Percentiles rank a stretch among this genome's conserved stretches.
Evolutionary conservation across 169 alveolate species (phyloP).

Genomic region (Eimeria zaria): DNA sequence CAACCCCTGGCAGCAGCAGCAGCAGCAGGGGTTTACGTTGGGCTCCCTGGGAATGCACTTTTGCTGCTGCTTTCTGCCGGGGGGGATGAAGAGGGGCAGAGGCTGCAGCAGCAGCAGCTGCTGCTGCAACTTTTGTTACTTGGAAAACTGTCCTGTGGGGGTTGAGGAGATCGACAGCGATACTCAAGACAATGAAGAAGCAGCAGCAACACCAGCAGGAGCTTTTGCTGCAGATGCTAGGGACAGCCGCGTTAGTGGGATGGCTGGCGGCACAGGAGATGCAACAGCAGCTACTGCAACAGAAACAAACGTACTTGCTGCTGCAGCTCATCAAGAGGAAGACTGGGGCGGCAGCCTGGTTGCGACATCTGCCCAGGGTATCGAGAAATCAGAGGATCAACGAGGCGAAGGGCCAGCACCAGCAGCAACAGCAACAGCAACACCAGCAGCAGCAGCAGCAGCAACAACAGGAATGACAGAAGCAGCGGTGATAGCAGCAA

Average conservation of each 20-base stretch:
- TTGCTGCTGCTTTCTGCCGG: slow-evolving; percentile 67
- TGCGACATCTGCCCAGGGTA: neutral
- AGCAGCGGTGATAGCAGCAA: neutral
- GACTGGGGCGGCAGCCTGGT: neutral
- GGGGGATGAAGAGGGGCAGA: slow-evolving; percentile 33
- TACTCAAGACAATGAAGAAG: neutral
- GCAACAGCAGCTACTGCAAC: slow-evolving; percentile 11
- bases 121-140: slow-evolving; percentile 43
- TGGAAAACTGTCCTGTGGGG: slow-evolving; percentile 36
- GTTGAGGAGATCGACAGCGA: slow-evolving; percentile 23
- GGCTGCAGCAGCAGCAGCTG: slow-evolving; percentile 75
- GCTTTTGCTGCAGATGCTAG: slow-evolving; percentile 8
- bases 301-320: neutral
- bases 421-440: neutral
- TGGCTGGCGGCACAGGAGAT: neutral
- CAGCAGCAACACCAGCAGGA: neutral
- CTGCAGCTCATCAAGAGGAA: neutral
- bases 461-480: neutral
- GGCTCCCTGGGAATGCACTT: slow-evolving; percentile 18
- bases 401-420: neutral
- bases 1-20: slow-evolving; percentile 58
- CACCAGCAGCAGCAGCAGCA: neutral
- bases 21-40: slow-evolving; percentile 11
- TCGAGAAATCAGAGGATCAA: neutral
- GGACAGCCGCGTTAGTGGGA: neutral